A percentile compares a stretch with the other conserved stretches of the same genome.
Conservation (phyloP, 257 asterid genomes). For the Scutellaria baicalensis region DNA sequence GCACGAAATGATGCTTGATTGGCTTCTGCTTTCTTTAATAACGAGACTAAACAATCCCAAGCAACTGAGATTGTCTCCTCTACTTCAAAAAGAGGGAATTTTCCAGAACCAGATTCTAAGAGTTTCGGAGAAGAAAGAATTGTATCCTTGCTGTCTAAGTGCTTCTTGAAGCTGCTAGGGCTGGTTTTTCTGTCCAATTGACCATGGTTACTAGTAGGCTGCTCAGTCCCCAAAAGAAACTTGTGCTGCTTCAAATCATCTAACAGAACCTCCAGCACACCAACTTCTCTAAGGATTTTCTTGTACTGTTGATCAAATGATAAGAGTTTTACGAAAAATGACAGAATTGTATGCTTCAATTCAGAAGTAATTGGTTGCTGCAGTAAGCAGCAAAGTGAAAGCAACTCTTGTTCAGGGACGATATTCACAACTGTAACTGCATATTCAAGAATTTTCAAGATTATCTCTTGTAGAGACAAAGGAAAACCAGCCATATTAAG, state of each 20-base stretch:
- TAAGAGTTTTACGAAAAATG: conserved; percentile 88
- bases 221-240: conserved; percentile 69
- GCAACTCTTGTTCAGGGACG: conserved; percentile 96
- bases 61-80: conserved; percentile 69
- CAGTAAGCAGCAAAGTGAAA: conserved; percentile 89
- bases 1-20: conserved; percentile 84
- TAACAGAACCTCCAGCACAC: conserved; percentile 89
- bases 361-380: conserved; percentile 86
- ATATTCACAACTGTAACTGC: conserved; percentile 95
- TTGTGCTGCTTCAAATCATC: conserved; percentile 95
- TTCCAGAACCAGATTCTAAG: conserved; percentile 78
- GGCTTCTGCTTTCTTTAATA: conserved; percentile 86
- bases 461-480: conserved; percentile 76
- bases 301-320: conserved; percentile 98
- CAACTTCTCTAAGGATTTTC: conserved; percentile 92
- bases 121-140: conserved; percentile 94
- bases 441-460: conserved; percentile 94
- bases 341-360: conserved; percentile 71
- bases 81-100: conserved; percentile 70
- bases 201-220: conserved; percentile 37
- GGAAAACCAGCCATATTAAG: conserved; percentile 96
- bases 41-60: conserved; percentile 92
- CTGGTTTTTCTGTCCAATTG: conserved; percentile 57
- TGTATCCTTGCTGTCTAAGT: conserved; percentile 67
- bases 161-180: conserved; percentile 79